phyloP scores from a whole-genome alignment of 495 filamentous ascomycete genomes.

The Bombardia bombarda region DNA sequence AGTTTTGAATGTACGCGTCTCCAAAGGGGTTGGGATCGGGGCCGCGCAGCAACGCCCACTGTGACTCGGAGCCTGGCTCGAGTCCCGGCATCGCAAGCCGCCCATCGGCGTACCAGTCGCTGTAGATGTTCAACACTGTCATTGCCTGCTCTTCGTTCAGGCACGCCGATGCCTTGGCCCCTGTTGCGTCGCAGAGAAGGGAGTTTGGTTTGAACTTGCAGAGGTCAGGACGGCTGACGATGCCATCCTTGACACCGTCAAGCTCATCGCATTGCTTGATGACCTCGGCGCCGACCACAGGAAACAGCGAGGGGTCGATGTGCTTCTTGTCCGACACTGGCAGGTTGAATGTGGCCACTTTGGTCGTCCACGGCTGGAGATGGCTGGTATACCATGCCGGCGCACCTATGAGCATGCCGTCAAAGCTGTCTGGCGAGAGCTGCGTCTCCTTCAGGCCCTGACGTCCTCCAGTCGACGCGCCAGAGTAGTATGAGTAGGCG shows the following conservation, averaged over 20 bases:
- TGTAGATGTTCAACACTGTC: slow-evolving; percentile 44
- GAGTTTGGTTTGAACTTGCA: slow-evolving; percentile 46
- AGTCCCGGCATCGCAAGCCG: slow-evolving; percentile 49
- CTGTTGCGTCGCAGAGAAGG: slow-evolving; percentile 36
- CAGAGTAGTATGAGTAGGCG: slow-evolving; percentile 40
- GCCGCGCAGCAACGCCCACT: slow-evolving; percentile 30
- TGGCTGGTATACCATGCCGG: slow-evolving; percentile 44
- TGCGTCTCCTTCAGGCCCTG: slow-evolving; percentile 45
- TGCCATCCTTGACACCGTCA: slow-evolving; percentile 55
- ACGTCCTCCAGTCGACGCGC: slow-evolving; percentile 49
- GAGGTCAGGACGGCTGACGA: slow-evolving; percentile 49
- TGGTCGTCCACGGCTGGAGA: slow-evolving; percentile 28
- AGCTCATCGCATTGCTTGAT: slow-evolving; percentile 53
- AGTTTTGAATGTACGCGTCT: slow-evolving; percentile 31
- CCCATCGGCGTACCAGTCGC: slow-evolving; percentile 40
- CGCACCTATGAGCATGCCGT: slow-evolving; percentile 57
- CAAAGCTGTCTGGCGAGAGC: slow-evolving; percentile 42
- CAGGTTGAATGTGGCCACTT: slow-evolving; percentile 24
- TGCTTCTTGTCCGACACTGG: slow-evolving; percentile 34
- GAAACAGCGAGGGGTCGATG: slow-evolving; percentile 40
- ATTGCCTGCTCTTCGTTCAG: slow-evolving; percentile 44
- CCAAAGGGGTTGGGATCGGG: slow-evolving; percentile 31
- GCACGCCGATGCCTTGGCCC: slow-evolving; percentile 32
- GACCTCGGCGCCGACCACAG: slow-evolving; percentile 41
- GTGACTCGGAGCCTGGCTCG: slow-evolving; percentile 31